phyloP scores from a whole-genome alignment of 176 grass and related monocot genomes.

The Tillandsia leiboldiana region DNA sequence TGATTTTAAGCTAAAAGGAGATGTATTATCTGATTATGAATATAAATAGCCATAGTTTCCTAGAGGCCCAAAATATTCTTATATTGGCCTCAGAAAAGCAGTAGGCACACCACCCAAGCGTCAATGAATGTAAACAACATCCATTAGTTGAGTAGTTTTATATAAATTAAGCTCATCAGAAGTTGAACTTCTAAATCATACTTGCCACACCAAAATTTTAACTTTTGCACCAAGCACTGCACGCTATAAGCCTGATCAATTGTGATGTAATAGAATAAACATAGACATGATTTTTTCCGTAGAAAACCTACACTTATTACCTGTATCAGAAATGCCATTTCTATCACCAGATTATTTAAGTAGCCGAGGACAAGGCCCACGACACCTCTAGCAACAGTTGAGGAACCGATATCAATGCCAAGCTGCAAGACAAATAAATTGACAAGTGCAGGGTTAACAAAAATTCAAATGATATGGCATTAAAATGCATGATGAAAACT shows the following conservation, averaged over 20 bases:
- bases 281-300: background rate
- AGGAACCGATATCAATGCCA: slow-evolving; percentile 6
- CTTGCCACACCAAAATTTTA: too few species aligned
- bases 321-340: slow-evolving; percentile 10
- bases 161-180: too few species aligned
- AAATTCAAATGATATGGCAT: background rate
- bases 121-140: too few species aligned
- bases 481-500: background rate
- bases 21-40: background rate
- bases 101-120: background rate
- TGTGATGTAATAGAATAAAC: background rate
- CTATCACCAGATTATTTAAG: slow-evolving; percentile 10
- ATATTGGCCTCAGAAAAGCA: background rate
- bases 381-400: slow-evolving; percentile 10
- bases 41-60: background rate
- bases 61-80: background rate
- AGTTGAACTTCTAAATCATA: too few species aligned
- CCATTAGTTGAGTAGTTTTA: too few species aligned
- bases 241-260: too few species aligned
- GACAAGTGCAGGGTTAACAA: background rate
- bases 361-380: slow-evolving; percentile 7
- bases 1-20: background rate
- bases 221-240: too few species aligned
- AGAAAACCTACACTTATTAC: background rate
- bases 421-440: background rate